phyloP scores from a whole-genome alignment of 305 asterid species.

The Fraxinus albicans region DNA sequence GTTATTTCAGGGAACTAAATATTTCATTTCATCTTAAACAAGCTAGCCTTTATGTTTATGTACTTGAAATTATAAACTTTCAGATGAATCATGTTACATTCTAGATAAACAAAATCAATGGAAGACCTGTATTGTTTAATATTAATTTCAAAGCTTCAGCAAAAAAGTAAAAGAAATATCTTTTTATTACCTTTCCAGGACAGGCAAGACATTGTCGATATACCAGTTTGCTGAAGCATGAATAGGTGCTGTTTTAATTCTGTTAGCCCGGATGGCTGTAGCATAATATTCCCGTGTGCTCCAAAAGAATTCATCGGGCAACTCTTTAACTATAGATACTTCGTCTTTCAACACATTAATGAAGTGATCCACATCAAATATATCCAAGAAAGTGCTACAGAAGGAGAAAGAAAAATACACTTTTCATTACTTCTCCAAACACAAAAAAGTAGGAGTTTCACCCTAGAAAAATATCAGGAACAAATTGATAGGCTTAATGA shows the following conservation, averaged over 20 bases:
- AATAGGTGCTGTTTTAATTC: slow-evolving; percentile 87
- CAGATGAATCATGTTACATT: neutral
- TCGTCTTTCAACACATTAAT: slow-evolving; percentile 81
- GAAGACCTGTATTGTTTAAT: neutral
- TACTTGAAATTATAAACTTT: neutral
- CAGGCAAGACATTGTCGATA: slow-evolving; percentile 73
- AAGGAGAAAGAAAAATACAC: neutral
- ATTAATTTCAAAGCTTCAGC: neutral
- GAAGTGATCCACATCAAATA: slow-evolving; percentile 93
- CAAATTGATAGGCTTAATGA: neutral
- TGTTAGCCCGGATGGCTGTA: slow-evolving; percentile 78
- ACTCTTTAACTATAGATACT: slow-evolving; percentile 68
- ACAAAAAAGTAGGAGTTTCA: neutral
- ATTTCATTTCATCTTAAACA: neutral
- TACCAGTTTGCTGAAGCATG: slow-evolving; percentile 98
- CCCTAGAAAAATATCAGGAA: neutral
- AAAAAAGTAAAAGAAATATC: neutral
- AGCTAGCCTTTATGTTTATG: neutral
- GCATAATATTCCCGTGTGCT: slow-evolving; percentile 95
- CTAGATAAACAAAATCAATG: neutral
- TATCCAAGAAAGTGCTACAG: slow-evolving; percentile 83
- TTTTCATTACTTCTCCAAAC: slow-evolving; percentile 4
- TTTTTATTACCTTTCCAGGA: slow-evolving; percentile 66
- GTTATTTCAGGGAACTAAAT: neutral
- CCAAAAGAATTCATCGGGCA: slow-evolving; percentile 87